Evolutionary conservation across 1,284 basidiomycete species (phyloP).

Genomic region (Sanghuangporus weigelae): DNA sequence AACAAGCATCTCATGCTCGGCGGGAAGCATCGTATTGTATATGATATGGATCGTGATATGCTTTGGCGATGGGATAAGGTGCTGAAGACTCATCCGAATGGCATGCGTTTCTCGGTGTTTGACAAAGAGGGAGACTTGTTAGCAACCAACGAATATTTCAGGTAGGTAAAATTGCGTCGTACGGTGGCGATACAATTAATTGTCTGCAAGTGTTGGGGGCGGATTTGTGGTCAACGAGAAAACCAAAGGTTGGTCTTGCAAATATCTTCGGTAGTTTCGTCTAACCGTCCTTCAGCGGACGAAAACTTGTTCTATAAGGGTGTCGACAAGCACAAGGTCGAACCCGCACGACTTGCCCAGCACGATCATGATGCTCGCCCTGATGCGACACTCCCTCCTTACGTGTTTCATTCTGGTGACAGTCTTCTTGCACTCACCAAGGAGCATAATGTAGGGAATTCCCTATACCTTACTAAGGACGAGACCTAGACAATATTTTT

Average conservation of each 20-base stretch:
- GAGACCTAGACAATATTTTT: constrained; percentile 17
- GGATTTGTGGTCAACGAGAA: constrained; percentile 91
- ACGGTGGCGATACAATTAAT: background rate
- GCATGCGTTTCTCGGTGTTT: constrained; percentile 90
- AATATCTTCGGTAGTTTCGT: background rate
- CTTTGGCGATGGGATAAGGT: constrained; percentile 86
- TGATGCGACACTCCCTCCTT: constrained; percentile 58
- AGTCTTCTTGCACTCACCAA: constrained; percentile 72
- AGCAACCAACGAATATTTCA: constrained; percentile 94
- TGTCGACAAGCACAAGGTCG: constrained; percentile 81
- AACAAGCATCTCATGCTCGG: constrained; percentile 65
- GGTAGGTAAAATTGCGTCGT: constrained; percentile 29
- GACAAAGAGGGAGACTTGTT: constrained; percentile 77
- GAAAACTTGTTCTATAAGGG: constrained; percentile 96
- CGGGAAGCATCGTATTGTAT: constrained; percentile 71
- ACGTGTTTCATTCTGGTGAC: constrained; percentile 80
- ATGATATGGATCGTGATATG: constrained; percentile 88
- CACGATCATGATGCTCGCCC: constrained; percentile 29
- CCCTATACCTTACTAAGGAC: background rate
- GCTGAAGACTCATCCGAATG: constrained; percentile 80
- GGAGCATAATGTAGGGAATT: constrained; percentile 69
- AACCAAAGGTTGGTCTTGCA: constrained; percentile 55
- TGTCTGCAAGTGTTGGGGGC: constrained; percentile 64
- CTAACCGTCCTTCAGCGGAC: constrained; percentile 46
- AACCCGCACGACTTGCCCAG: constrained; percentile 73